Percentiles rank a stretch among this genome's conserved stretches.
Conservation (phyloP, 345 rosid genomes). For the Geranium rotundifolium region DNA sequence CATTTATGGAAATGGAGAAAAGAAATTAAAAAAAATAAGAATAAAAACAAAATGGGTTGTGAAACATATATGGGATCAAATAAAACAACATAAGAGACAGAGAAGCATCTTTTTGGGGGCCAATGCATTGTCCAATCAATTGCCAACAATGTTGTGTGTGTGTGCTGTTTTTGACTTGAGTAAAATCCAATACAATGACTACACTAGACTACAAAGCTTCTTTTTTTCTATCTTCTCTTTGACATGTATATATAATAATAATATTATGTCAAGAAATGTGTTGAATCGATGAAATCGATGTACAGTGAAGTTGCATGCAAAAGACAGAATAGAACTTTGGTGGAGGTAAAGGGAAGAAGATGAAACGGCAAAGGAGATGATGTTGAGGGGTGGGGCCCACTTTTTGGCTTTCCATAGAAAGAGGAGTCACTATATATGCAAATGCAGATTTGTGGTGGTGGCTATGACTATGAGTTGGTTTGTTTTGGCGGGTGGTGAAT, state of each 20-base stretch:
- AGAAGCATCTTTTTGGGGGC: not conserved
- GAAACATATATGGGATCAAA: not conserved
- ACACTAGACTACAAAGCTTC: not conserved
- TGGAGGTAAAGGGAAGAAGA: not conserved
- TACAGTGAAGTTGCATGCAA: not conserved
- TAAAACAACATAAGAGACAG: not conserved
- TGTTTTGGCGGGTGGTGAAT: not conserved
- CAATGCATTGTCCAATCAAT: not conserved
- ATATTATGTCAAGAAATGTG: not conserved
- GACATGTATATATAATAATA: too few relatives aligned
- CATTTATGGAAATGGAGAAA: not conserved
- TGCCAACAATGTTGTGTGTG: not conserved
- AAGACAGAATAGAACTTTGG: not conserved
- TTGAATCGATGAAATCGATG: not conserved
- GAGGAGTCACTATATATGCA: not conserved
- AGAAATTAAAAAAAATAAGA: not conserved
- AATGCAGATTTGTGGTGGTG: not conserved
- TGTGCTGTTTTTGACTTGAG: not conserved
- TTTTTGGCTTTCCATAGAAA: not conserved
- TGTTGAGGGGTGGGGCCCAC: not conserved
- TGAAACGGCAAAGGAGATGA: not conserved
- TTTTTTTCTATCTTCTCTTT: not conserved
- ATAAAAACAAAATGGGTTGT: not conserved
- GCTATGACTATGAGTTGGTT: not conserved
- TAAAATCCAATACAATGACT: not conserved